phyloP scores from a whole-genome alignment of 1,284 basidiomycete species.

The Naganishia cerealis region DNA sequence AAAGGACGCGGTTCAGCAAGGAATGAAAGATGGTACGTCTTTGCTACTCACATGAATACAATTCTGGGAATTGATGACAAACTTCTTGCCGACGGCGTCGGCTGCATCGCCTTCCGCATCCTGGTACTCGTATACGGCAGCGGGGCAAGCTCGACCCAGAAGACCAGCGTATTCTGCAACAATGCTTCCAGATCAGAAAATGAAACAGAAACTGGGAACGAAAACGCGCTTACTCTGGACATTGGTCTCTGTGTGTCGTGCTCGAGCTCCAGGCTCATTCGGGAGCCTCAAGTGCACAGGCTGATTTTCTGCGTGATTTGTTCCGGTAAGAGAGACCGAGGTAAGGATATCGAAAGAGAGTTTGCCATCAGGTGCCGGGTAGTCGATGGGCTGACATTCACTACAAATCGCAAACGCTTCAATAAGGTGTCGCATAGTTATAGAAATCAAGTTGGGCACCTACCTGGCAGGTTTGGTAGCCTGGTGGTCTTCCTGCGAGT shows the following conservation, averaged over 20 bases:
- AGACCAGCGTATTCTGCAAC: conserved; percentile 73
- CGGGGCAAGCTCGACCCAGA: conserved; percentile 86
- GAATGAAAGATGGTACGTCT: not conserved
- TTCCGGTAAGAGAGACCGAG: conserved; percentile 84
- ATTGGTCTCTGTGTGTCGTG: conserved; percentile 74
- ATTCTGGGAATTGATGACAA: conserved; percentile 91
- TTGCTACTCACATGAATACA: conserved; percentile 52
- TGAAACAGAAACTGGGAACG: not conserved
- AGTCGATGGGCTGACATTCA: conserved; percentile 77
- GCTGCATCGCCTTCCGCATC: conserved; percentile 61
- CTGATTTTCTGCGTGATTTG: conserved; percentile 96
- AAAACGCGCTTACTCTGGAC: conserved; percentile 54
- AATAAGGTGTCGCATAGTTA: not conserved
- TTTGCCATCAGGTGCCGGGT: conserved; percentile 85
- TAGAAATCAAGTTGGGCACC: conserved; percentile 27
- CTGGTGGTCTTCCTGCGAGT: conserved; percentile 68
- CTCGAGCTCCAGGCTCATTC: conserved; percentile 57
- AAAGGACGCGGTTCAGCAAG: not conserved
- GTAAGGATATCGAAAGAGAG: conserved; percentile 93
- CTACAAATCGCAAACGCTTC: conserved; percentile 39
- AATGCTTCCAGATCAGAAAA: not conserved
- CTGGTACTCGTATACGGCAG: conserved; percentile 96
- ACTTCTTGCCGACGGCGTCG: conserved; percentile 72
- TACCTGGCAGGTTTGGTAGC: conserved; percentile 68
- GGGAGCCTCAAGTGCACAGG: conserved; percentile 80